Conservation (phyloP, 768 basidiomycete genomes). For the Suillus clintonianus region DNA sequence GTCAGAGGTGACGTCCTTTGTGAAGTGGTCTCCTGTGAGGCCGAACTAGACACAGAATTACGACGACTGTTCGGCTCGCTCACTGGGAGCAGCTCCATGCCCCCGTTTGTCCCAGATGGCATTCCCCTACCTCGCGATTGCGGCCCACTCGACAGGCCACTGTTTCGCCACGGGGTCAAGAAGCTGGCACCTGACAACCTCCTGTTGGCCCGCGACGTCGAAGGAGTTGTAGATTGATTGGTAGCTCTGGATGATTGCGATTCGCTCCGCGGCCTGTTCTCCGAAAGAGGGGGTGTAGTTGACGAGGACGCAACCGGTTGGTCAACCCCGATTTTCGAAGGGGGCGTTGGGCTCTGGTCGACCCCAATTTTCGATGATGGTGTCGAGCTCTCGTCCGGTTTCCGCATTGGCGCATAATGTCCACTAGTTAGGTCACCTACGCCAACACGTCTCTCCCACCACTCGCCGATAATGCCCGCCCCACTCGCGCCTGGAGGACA, state of each 20-base stretch:
- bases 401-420: slow-evolving; percentile 25
- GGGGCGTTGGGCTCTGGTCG: slow-evolving; percentile 17
- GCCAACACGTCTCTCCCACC: slow-evolving; percentile 80
- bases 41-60: slow-evolving; percentile 16
- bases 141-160: slow-evolving; percentile 9
- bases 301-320: slow-evolving; percentile 7
- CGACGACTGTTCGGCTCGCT: slow-evolving; percentile 19
- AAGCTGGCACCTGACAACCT: slow-evolving; percentile 30
- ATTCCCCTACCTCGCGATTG: slow-evolving; percentile 14
- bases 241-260: slow-evolving; percentile 27
- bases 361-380: slow-evolving; percentile 17
- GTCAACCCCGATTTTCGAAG: slow-evolving; percentile 21
- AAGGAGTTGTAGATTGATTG: slow-evolving; percentile 11
- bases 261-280: slow-evolving; percentile 14
- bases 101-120: slow-evolving; percentile 6
- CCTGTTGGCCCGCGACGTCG: slow-evolving; percentile 20
- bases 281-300: slow-evolving; percentile 8
- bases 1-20: slow-evolving; percentile 16
- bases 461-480: slow-evolving; percentile 60
- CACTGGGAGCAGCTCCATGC: slow-evolving; percentile 25
- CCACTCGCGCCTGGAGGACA: slow-evolving; percentile 44
- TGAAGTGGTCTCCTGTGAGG: slow-evolving; percentile 14
- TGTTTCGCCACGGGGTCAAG: slow-evolving; percentile 26
- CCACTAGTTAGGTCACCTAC: slow-evolving; percentile 57
- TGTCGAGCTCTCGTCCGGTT: slow-evolving; percentile 27